Evolutionary conservation across 805 yeast species (phyloP), one percentile per base, ranked within the genome.

Genomic region (Saturnispora hagleri): DNA sequence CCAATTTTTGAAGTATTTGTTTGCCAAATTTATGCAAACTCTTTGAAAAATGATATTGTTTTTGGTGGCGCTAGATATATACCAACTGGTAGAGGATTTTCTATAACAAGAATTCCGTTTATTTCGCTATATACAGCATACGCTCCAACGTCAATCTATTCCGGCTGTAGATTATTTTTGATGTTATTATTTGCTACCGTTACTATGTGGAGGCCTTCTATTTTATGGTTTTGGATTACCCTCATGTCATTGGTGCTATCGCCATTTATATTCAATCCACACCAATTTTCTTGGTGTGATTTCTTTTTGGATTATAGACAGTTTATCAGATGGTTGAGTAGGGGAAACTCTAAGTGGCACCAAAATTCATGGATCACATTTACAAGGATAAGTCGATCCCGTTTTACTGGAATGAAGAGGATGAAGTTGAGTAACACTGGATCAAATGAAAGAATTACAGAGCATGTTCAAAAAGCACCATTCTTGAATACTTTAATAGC

Each of bases 1-100:
- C 97, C 97, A 2, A 69, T 90, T 50, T 91, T 91, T 69, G 98
- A 91, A 65, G 97, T 91, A 6, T 89, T 91, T 69, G 96, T 88
- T 8, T 89, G 97, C 65, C 97, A 90, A 67, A 84, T 90, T 8
- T 91, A 91, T 65, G 86, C 97, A 4, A 79, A 80, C 59, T 77
- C 97, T 0, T 71, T 91, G 58, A 69, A 80, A 46, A 79, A 80
- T 48, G 93, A 90, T 66, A 73, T 91, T 47, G 76, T 89, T 1
- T 84, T 86, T 69, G 98, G 98, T 4, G 96, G 96, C 46, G 98
- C 98, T 1, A 76, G 81, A 51, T 91, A 91, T 63, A 85, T 91
- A 56, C 82, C 96, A 10, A 89, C 97, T 2, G 98, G 98, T 2
- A 73, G 98, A 69, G 96, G 96, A 1, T 86, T 90, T 72, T 96